phyloP scores from a whole-genome alignment of 148 eudicot genomes.

The Silene uniflora region DNA sequence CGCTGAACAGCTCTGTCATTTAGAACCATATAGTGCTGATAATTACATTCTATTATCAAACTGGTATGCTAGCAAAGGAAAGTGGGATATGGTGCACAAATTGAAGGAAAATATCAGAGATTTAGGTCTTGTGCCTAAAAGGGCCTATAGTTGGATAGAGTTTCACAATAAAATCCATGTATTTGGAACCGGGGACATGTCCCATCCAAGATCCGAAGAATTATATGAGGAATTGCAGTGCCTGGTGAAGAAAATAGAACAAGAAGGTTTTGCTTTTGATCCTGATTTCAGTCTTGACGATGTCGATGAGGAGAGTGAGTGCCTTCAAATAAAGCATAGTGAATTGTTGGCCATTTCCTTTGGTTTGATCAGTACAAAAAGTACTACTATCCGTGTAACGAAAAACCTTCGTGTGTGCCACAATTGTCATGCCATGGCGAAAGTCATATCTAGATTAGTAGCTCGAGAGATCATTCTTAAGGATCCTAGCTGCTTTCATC shows the following conservation, averaged over 20 bases:
- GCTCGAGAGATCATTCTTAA: conserved; percentile 49
- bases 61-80: conserved; percentile 43
- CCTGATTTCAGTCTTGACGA: conserved; percentile 55
- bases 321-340: conserved; percentile 44
- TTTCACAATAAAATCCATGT: conserved; percentile 64
- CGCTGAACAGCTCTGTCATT: conserved; percentile 45
- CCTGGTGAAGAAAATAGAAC: conserved; percentile 40
- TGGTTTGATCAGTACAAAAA: conserved; percentile 49
- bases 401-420: conserved; percentile 58
- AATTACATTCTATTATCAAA: conserved; percentile 48
- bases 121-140: conserved; percentile 46
- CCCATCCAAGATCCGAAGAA: conserved; percentile 58
- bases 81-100: conserved; percentile 51
- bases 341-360: conserved; percentile 65
- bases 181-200: conserved; percentile 60
- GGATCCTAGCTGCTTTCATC: conserved; percentile 62
- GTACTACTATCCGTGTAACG: conserved; percentile 42
- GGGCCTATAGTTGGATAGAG: conserved; percentile 75
- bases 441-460: conserved; percentile 39
- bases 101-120: conserved; percentile 42
- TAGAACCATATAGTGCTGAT: conserved; percentile 55
- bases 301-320: conserved; percentile 58
- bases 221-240: conserved; percentile 45
- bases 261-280: conserved; percentile 26
- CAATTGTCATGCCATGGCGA: conserved; percentile 46